Base-by-base conservation (phyloP, 2,329 filamentous ascomycete species). In the Cladosporium velox region DNA sequence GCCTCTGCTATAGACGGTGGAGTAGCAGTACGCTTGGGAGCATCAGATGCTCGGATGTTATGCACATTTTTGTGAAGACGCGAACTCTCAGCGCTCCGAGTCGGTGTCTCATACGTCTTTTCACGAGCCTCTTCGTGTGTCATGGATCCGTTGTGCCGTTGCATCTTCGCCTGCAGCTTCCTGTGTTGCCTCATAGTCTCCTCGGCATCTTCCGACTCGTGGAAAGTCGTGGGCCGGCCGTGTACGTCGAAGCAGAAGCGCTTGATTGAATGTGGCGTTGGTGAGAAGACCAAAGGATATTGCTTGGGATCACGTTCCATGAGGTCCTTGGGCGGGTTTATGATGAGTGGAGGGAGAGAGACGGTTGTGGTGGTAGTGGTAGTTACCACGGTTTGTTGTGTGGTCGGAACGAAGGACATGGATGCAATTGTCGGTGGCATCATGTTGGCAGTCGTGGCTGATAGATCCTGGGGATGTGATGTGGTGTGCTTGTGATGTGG, bases 301-400 rank as follows among this genome's bases (percentile, higher is more conserved):
- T 95, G 88, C 77, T 96, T 96, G 15, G 90, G 85, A 78, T 98
- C 93, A 66, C 97, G 87, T 64, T 89, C 85, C 67, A 86, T 83
- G 38, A 93, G 84, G 61, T 88, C 86, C 63, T 87, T 87, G 28
- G 92, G 90, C 67, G 91, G 87, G 70, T 88, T 88, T 71, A 97
- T 87, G 65, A 91, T 84, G 66, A 97, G 83, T n/a, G 92, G 92
- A 57, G 94, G 93, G 71, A 95, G 96, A 18, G 83, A 79, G 79
- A 92, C 84, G 77, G 89, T 92, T 1, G 93, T 96, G 0, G 92
- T 96, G 0, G 93, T 97, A 0, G 93, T 97, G 0, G 94, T 97
- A 1, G 93, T 97, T 68, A 97, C 88, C 12, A 88, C 84, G 0
- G 87, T 89, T 12, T 87, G 88, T 73, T 87, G 85, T 14, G 87